Evolutionary conservation across 1,284 basidiomycete species (phyloP).

Genomic region (Malassezia globosa): DNA sequence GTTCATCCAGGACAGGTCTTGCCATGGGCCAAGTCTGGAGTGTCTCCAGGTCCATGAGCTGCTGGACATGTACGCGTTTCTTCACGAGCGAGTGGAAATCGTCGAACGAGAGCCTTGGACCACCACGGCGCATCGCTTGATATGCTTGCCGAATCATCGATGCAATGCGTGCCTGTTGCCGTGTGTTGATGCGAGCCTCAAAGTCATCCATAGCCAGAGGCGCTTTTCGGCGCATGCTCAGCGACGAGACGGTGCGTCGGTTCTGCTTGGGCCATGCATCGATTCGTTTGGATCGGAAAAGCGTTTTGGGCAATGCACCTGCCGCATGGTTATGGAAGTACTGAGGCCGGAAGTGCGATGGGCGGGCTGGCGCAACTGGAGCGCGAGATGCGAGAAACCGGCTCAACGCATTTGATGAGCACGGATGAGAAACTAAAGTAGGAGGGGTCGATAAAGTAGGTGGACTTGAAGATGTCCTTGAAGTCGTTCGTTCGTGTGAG

Average conservation of each 20-base stretch:
- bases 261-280: not conserved
- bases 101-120: not conserved
- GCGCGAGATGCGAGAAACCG: slow-evolving; percentile 1
- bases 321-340: no score
- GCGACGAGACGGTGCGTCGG: slow-evolving; percentile 4
- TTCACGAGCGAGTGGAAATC: slow-evolving; percentile 19
- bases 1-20: slow-evolving; percentile 1
- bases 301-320: not conserved
- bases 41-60: slow-evolving; percentile 22
- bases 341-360: slow-evolving; percentile 1
- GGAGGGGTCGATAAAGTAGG: not conserved
- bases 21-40: not conserved
- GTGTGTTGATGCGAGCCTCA: slow-evolving; percentile 6
- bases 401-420: not conserved
- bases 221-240: slow-evolving; percentile 13
- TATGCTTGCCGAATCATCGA: slow-evolving; percentile 14
- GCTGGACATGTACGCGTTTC: slow-evolving; percentile 18
- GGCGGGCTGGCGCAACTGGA: not conserved
- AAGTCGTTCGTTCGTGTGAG: no score
- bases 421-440: not conserved
- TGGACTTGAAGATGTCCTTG: not conserved
- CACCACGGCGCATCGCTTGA: not conserved
- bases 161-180: slow-evolving; percentile 14
- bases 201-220: slow-evolving; percentile 14
- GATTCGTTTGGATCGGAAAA: slow-evolving; percentile 1